Conservation (phyloP, 2,329 filamentous ascomycete genomes). For the Coniella lustricola region DNA sequence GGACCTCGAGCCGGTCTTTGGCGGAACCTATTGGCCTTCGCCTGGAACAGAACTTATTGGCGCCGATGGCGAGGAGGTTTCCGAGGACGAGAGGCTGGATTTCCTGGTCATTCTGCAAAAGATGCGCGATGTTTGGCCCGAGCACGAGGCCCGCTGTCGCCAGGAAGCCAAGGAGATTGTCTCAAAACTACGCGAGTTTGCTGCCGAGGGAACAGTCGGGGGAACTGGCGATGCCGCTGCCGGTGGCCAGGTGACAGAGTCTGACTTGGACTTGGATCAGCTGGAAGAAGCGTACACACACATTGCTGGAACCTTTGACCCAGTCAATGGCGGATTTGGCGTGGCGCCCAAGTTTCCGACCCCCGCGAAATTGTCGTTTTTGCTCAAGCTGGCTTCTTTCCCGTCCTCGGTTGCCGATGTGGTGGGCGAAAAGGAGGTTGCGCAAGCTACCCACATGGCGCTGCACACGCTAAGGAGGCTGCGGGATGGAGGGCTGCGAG, state of each 20-base stretch:
- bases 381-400: slow-evolving; percentile 67
- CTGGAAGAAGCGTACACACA: slow-evolving; percentile 83
- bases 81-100: slow-evolving; percentile 56
- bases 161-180: slow-evolving; percentile 79
- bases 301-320: slow-evolving; percentile 75
- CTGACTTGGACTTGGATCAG: slow-evolving; percentile 79
- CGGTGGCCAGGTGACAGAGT: slow-evolving; percentile 29
- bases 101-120: slow-evolving; percentile 81
- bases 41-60: slow-evolving; percentile 52
- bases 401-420: slow-evolving; percentile 71
- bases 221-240: slow-evolving; percentile 14
- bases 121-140: slow-evolving; percentile 67
- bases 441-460: slow-evolving; percentile 69
- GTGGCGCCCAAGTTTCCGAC: slow-evolving; percentile 83
- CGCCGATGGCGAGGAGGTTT: slow-evolving; percentile 32
- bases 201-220: slow-evolving; percentile 72
- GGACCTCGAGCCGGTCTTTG: slow-evolving; percentile 87
- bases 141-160: slow-evolving; percentile 75
- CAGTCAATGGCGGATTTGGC: slow-evolving; percentile 72
- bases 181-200: slow-evolving; percentile 74
- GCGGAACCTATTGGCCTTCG: slow-evolving; percentile 91
- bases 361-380: slow-evolving; percentile 74
- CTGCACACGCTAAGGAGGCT: slow-evolving; percentile 74
- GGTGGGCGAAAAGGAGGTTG: slow-evolving; percentile 75
- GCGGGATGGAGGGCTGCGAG: slow-evolving; percentile 45